Evolutionary conservation across 768 basidiomycete species (phyloP).

Genomic region (Amanita pseudoporphyria): DNA sequence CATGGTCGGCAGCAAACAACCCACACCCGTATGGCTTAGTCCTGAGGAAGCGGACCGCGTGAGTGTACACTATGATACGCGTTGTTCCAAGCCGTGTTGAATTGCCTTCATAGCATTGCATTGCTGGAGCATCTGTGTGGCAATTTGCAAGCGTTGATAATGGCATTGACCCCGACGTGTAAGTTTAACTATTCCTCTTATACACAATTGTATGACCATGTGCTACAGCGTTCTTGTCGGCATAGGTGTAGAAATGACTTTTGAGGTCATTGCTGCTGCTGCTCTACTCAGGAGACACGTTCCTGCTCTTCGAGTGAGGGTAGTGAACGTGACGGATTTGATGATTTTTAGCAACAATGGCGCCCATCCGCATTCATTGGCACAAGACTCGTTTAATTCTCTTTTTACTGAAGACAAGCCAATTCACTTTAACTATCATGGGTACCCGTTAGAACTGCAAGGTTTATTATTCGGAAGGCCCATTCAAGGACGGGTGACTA

Average conservation of each 20-base stretch:
- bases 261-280: conserved; percentile 83
- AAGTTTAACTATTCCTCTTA: conserved; percentile 14
- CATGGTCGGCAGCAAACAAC: conserved; percentile 85
- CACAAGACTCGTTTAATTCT: conserved; percentile 46
- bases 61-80: conserved; percentile 18
- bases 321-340: conserved; percentile 85
- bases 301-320: conserved; percentile 71
- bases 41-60: conserved; percentile 68
- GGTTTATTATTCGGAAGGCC: conserved; percentile 55
- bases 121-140: conserved; percentile 85
- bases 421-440: conserved; percentile 79
- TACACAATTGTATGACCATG: conserved; percentile 8
- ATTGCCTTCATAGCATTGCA: conserved; percentile 50
- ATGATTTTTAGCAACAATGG: conserved; percentile 71
- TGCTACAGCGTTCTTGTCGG: conserved; percentile 71
- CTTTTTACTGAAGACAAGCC: conserved; percentile 66
- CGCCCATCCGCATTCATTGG: conserved; percentile 68
- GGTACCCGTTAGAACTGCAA: conserved; percentile 65
- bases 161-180: conserved; percentile 67
- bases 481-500: conserved; percentile 36
- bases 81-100: background rate
- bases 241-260: conserved; percentile 81
- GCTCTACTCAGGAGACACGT: conserved; percentile 60
- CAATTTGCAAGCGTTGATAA: conserved; percentile 69
- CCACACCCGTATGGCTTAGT: conserved; percentile 68